Evolutionary conservation across 176 grass and related monocot genomes (phyloP), one percentile per base, ranked within the genome.

Genomic region (Phoenix roebelenii): DNA sequence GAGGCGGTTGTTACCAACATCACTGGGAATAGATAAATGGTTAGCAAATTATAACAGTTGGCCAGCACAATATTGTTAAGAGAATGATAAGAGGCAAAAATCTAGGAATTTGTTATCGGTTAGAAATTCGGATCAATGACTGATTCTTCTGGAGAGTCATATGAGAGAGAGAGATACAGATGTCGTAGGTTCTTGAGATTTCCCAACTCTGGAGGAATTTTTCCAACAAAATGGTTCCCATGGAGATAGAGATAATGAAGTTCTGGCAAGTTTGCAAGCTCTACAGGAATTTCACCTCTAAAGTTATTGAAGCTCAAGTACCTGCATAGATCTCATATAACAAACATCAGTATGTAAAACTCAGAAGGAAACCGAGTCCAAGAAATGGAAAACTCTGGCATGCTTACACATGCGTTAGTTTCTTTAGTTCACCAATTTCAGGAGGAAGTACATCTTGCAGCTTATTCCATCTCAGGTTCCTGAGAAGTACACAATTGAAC

Each of bases 391-490:
- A 62, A 73, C 35, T 52, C 22, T 20, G 49, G 4, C 16, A 17
- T 75, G 78, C 76, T 85, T 82, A 92, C 93, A 98, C 72, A 63
- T 92, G 87, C 55, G 93, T 98, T 20, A 92, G 53, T 81, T 71
- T 89, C 74, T 98, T 92, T 25, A 98, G 23, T 72, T 92, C 88
- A 39, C 93, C 87, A 74, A 98, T 92, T 80, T 92, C 93, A 22
- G 88, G 81, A 1, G 93, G 87, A 69, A 98, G 79, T 51, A 81
- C 88, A 66, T 92, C 81, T 66, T 92, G 93, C 80, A 98, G 84
- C 74, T 98, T 98, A 81, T 98, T 98, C 94, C 94, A 98, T 86
- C 94, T 89, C 73, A 93, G 53, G 79, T 93, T 98, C 84, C 94
- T 98, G 80, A 56, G 22, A 72, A 49, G 18, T 7, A 61, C 20